Evolutionary conservation across 2,329 filamentous ascomycete species (phyloP).

Genomic region (Davidsoniella australis): DNA sequence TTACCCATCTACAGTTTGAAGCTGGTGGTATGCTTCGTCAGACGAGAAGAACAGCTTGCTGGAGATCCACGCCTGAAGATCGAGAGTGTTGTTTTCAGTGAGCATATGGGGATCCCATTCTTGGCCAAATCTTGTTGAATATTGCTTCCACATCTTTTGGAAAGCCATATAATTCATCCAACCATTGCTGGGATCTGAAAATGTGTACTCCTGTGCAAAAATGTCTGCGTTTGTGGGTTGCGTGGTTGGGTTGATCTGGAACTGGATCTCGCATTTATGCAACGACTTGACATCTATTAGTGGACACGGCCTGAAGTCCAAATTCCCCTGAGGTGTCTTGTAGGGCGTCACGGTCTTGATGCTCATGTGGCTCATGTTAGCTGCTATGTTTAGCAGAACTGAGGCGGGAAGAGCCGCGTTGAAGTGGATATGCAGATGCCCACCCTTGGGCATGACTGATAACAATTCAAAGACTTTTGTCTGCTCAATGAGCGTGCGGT

Average conservation of each 20-base stretch:
- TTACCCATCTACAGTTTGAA: constrained; percentile 37
- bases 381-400: constrained; percentile 38
- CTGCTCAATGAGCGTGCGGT: constrained; percentile 32
- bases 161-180: constrained; percentile 6
- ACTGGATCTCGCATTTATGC: constrained; percentile 44
- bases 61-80: constrained; percentile 34
- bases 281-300: constrained; percentile 21
- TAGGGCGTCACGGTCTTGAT: constrained; percentile 38
- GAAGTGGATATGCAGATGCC: constrained; percentile 60
- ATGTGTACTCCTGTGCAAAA: constrained; percentile 30
- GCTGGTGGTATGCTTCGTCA: constrained; percentile 37
- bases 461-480: constrained; percentile 43
- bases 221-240: constrained; percentile 21
- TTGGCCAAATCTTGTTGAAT: not conserved
- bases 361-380: constrained; percentile 47
- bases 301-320: constrained; percentile 24
- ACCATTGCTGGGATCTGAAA: not conserved
- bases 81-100: not conserved
- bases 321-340: constrained; percentile 21
- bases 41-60: constrained; percentile 45
- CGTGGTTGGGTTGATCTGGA: constrained; percentile 30
- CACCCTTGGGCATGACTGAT: constrained; percentile 48
- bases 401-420: constrained; percentile 52
- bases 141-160: not conserved
- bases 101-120: not conserved